Percentiles rank a stretch among this genome's conserved stretches.
These are phyloP conservation scores for Pythium biforme DNA, from an alignment of 352 stramenopile genomes.

Conservation along the genomic window DNA sequence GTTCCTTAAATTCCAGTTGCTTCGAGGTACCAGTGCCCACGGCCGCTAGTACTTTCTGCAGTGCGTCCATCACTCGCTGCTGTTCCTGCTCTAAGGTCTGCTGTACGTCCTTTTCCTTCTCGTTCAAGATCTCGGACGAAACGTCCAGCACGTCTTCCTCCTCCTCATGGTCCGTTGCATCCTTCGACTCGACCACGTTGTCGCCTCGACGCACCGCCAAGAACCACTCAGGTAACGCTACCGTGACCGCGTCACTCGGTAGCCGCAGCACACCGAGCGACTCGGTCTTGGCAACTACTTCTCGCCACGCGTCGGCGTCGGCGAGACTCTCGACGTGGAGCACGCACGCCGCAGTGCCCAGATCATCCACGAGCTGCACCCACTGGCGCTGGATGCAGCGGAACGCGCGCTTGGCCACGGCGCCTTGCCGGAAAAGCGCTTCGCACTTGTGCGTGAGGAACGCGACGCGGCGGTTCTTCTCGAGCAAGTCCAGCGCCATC, in stretches of 20 bases:
- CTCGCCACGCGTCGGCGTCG: constrained; percentile 29
- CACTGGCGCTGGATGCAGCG: constrained; percentile 61
- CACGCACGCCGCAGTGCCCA: constrained; percentile 28
- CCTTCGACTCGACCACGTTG: constrained; percentile 32
- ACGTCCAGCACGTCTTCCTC: constrained; percentile 19
- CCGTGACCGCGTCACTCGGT: constrained; percentile 37
- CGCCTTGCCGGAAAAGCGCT: constrained; percentile 55
- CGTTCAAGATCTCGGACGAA: constrained; percentile 20
- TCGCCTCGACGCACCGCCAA: constrained; percentile 50
- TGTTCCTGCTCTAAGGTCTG: constrained; percentile 41
- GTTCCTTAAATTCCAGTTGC: constrained; percentile 47
- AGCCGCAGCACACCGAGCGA: constrained; percentile 45
- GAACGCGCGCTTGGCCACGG: constrained; percentile 47
- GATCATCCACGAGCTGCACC: constrained; percentile 66
- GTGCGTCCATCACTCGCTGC: constrained; percentile 31
- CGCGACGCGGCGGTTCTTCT: constrained; percentile 81
- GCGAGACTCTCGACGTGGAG: constrained; percentile 16
- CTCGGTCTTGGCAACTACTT: constrained; percentile 36
- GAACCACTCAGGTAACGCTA: constrained; percentile 76
- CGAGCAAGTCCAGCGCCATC: constrained; percentile 67
- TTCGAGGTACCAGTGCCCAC: constrained; percentile 16
- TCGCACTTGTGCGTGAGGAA: constrained; percentile 71
- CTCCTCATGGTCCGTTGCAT: constrained; percentile 6
- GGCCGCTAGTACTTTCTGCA: constrained; percentile 40
- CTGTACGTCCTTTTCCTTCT: constrained; percentile 47